Evolutionary conservation across 805 yeast genomes (phyloP).

Genomic region (Hanseniaspora singularis): DNA sequence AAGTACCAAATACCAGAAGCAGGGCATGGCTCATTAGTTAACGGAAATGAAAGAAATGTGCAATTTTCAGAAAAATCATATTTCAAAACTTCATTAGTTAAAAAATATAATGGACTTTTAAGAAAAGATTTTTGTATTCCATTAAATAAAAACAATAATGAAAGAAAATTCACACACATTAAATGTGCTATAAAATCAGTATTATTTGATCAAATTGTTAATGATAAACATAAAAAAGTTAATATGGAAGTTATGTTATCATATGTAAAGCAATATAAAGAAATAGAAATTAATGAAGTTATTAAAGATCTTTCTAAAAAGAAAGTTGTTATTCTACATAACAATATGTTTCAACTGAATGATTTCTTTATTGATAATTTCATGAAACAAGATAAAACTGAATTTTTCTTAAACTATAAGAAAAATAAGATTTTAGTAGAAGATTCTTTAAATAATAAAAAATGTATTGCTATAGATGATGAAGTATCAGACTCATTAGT

Average conservation of each 20-base stretch:
- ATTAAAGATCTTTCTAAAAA: constrained; percentile 8
- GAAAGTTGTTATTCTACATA: neutral
- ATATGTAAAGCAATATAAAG: constrained; percentile 1
- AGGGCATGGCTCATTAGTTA: neutral
- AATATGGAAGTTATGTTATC: neutral
- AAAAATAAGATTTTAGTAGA: neutral
- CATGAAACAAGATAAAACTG: neutral
- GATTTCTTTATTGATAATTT: constrained; percentile 6
- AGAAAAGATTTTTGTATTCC: constrained; percentile 2
- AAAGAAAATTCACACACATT: neutral
- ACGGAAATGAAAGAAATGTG: neutral
- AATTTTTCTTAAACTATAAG: constrained; percentile 4
- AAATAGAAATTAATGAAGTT: neutral
- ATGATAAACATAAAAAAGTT: neutral
- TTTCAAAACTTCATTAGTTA: constrained; percentile 11
- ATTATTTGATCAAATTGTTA: constrained; percentile 1
- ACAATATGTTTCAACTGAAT: constrained; percentile 1
- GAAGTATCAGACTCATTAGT: neutral
- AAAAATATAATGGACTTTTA: constrained; percentile 10
- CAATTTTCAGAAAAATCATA: constrained; percentile 14
- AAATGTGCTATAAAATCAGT: constrained; percentile 11
- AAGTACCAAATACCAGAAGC: neutral
- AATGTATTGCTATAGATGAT: neutral
- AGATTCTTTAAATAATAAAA: neutral
- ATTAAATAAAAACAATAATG: too few relatives aligned